A percentile compares a stretch with the other conserved stretches of the same genome.
phyloP scores from a whole-genome alignment of 176 grass and related monocot species.

The Carex cristatella region DNA sequence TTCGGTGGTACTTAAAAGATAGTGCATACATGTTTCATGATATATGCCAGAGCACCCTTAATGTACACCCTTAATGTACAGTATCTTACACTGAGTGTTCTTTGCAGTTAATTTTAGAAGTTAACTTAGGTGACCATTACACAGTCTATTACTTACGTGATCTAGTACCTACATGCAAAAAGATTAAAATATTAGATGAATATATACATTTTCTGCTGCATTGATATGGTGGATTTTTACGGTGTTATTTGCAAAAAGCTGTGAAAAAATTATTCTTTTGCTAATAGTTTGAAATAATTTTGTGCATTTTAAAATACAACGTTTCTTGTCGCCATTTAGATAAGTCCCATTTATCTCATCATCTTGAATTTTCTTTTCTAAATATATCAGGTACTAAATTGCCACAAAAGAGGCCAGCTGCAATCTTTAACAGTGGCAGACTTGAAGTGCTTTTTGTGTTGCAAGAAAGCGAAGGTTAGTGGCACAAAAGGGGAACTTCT shows the following conservation, averaged over 20 bases:
- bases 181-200: no score
- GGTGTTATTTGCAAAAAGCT: no score
- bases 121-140: neutral
- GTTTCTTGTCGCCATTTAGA: neutral
- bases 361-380: neutral
- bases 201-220: no score
- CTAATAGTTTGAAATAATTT: neutral
- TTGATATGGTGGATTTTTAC: no score
- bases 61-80: neutral
- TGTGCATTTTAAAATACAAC: neutral
- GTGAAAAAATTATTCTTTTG: neutral
- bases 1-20: neutral
- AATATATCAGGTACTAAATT: slow-evolving; percentile 54
- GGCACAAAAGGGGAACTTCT: slow-evolving; percentile 75
- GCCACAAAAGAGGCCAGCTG: slow-evolving; percentile 47
- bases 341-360: neutral
- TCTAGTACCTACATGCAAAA: neutral
- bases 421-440: slow-evolving; percentile 58
- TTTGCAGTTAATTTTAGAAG: neutral
- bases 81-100: neutral
- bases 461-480: slow-evolving; percentile 65
- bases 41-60: neutral
- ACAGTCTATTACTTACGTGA: neutral
- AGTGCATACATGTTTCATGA: neutral
- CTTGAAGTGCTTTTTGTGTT: slow-evolving; percentile 62